Evolutionary conservation across 2,329 filamentous ascomycete genomes (phyloP).

Genomic region (Nemania sp.): DNA sequence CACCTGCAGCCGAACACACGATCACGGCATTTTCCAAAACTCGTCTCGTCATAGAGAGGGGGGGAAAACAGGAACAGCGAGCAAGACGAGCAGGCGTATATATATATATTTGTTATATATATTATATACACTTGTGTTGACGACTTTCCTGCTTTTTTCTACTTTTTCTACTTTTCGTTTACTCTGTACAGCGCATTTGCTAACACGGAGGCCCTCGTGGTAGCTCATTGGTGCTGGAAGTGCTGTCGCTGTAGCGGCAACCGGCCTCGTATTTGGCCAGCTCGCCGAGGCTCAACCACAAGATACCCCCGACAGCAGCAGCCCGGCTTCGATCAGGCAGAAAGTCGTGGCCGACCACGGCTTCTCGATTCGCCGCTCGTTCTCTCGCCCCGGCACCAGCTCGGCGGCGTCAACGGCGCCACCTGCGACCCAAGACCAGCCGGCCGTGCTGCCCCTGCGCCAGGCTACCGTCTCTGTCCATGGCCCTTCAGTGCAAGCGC

Average conservation of each 20-base stretch:
- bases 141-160: neutral
- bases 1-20: neutral
- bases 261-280: slow-evolving; percentile 62
- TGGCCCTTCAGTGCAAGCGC: slow-evolving; percentile 32
- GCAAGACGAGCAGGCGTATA: neutral
- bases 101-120: too few species aligned
- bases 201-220: slow-evolving; percentile 27
- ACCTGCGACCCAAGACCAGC: slow-evolving; percentile 41
- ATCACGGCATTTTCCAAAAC: neutral
- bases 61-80: neutral
- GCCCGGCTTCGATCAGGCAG: slow-evolving; percentile 39
- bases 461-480: slow-evolving; percentile 22
- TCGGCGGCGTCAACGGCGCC: slow-evolving; percentile 41
- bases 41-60: neutral
- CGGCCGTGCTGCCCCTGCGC: slow-evolving; percentile 39
- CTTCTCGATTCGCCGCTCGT: slow-evolving; percentile 34
- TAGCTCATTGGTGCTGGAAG: slow-evolving; percentile 65
- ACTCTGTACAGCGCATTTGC: slow-evolving; percentile 17
- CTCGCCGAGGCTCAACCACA: slow-evolving; percentile 45
- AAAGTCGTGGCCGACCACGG: slow-evolving; percentile 42
- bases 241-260: slow-evolving; percentile 62
- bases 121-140: neutral
- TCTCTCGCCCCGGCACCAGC: slow-evolving; percentile 47
- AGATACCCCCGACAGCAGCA: slow-evolving; percentile 39
- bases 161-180: slow-evolving; percentile 3